Evolutionary conservation across 2,329 filamentous ascomycete species (phyloP).

Genomic region (Cercospora citrullina): DNA sequence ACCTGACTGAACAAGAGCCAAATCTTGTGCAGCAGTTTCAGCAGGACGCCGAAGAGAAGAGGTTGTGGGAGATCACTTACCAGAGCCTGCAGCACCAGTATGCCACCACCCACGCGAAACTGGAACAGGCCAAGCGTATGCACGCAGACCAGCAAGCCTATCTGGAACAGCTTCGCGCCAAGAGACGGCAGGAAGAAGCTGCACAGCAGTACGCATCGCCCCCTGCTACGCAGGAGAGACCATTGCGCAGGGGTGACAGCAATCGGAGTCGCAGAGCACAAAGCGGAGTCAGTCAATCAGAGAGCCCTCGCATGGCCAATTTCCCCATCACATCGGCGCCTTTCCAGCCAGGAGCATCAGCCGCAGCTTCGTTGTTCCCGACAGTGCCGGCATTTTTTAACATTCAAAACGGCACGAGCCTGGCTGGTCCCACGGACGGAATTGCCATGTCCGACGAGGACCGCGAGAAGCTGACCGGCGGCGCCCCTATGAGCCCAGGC

Average conservation of each 20-base stretch:
- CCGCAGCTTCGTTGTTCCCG: conserved; percentile 55
- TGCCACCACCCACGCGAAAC: conserved; percentile 31
- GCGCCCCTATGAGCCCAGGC: conserved; percentile 74
- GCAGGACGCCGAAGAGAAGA: conserved; percentile 45
- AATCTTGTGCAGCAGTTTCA: conserved; percentile 39
- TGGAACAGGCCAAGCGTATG: conserved; percentile 38
- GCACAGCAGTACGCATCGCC: conserved; percentile 30
- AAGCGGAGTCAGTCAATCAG: conserved; percentile 35
- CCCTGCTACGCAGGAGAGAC: conserved; percentile 28
- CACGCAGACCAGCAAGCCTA: conserved; percentile 49
- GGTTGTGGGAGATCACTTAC: conserved; percentile 41
- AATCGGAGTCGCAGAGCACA: conserved; percentile 43
- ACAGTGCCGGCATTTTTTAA: conserved; percentile 52
- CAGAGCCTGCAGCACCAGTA: conserved; percentile 37
- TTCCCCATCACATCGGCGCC: conserved; percentile 32
- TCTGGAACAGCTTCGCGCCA: conserved; percentile 33
- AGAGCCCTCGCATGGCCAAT: conserved; percentile 32
- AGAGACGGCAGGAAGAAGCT: conserved; percentile 34
- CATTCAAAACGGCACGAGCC: conserved; percentile 63
- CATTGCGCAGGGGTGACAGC: conserved; percentile 41
- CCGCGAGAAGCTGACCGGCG: conserved; percentile 60
- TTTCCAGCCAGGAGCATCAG: conserved; percentile 46
- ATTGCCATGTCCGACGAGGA: conserved; percentile 61
- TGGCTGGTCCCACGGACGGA: conserved; percentile 48
- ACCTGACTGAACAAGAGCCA: conserved; percentile 31